phyloP scores from a whole-genome alignment of 2,329 filamentous ascomycete genomes.

The Hortaea sp. region DNA sequence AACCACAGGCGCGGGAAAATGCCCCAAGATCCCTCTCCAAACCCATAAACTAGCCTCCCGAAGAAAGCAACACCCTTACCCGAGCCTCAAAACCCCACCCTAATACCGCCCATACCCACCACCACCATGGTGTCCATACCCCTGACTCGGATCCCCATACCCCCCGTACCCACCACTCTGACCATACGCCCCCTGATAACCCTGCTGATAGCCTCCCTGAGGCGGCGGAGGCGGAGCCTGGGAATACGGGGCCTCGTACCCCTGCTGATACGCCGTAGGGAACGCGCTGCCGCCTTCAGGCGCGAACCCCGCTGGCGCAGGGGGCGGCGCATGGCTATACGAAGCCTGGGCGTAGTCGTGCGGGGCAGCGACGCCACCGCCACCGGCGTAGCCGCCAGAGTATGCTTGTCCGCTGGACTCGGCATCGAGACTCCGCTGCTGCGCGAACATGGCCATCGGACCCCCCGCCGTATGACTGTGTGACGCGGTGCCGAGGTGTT shows the following conservation, averaged over 20 bases:
- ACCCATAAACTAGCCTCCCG: no score
- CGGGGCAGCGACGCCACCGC: not conserved
- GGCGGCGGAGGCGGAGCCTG: slow-evolving; percentile 14
- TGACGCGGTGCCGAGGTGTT: slow-evolving; percentile 10
- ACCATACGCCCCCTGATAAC: slow-evolving; percentile 3
- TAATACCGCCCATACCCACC: slow-evolving; percentile 8
- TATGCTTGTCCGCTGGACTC: not conserved
- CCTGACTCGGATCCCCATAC: not conserved
- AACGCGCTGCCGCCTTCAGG: slow-evolving; percentile 19
- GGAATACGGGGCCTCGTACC: slow-evolving; percentile 24
- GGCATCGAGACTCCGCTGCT: slow-evolving; percentile 1
- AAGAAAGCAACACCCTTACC: no score
- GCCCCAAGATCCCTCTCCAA: no score
- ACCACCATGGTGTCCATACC: slow-evolving; percentile 3
- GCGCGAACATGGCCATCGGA: slow-evolving; percentile 20
- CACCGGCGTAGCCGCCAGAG: not conserved
- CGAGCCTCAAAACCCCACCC: no score
- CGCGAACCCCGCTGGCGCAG: slow-evolving; percentile 18
- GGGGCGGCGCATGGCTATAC: slow-evolving; percentile 12
- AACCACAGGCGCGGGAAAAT: no score
- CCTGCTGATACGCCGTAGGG: slow-evolving; percentile 25
- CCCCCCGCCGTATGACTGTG: slow-evolving; percentile 20
- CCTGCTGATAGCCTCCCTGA: slow-evolving; percentile 6
- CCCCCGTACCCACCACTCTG: slow-evolving; percentile 8
- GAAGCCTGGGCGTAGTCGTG: slow-evolving; percentile 8